Conservation (phyloP, 768 basidiomycete genomes). For the Panaeolus papilionaceus region DNA sequence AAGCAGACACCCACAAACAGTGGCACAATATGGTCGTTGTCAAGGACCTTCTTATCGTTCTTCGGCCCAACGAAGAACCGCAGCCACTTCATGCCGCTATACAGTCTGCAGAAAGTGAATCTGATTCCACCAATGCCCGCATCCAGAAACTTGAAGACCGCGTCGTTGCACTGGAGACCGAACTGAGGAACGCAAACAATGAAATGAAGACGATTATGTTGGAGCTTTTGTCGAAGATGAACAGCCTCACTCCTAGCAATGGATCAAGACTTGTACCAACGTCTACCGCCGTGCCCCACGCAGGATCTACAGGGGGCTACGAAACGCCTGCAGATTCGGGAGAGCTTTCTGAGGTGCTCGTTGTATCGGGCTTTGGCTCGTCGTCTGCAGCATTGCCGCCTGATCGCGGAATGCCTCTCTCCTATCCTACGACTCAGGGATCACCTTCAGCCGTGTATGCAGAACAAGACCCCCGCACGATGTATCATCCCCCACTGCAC, state of each 20-base stretch:
- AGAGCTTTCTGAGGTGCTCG: not conserved
- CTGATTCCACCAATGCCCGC: not conserved
- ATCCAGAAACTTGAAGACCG: constrained; percentile 5
- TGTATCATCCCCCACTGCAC: not conserved
- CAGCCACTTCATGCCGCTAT: not conserved
- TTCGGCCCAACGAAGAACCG: not conserved
- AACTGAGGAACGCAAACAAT: not conserved
- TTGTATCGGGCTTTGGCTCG: not conserved
- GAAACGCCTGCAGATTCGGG: not conserved
- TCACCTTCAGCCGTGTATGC: not conserved
- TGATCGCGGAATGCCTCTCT: not conserved
- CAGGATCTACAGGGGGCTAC: not conserved
- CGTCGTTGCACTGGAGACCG: not conserved
- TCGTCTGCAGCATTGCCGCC: not conserved
- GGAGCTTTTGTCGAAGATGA: constrained; percentile 4
- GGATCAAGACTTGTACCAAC: not conserved
- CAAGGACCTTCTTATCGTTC: not conserved
- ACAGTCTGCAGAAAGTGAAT: not conserved
- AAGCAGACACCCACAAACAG: not conserved
- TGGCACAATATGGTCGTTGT: not conserved
- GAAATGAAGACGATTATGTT: not conserved
- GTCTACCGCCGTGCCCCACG: not conserved
- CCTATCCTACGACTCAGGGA: not conserved
- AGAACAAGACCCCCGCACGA: not conserved
- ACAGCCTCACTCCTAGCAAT: not conserved